These are phyloP conservation scores for Schoenoplectus triqueter DNA, from an alignment of 202 grass and related monocot genomes.

Conservation along the genomic window DNA sequence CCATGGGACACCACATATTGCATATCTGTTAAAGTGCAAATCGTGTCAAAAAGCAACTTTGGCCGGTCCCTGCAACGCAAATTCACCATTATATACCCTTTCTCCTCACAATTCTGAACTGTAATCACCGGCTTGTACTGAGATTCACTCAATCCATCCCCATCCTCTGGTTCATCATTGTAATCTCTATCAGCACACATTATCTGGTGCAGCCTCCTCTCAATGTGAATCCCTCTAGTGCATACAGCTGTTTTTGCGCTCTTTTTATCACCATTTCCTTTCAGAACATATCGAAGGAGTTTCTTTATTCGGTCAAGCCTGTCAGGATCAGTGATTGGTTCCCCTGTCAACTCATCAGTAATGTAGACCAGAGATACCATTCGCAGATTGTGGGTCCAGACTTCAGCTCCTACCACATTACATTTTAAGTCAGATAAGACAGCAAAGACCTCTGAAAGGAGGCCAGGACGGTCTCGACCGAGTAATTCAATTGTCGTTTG, in stretches of 20 bases:
- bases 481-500: slow-evolving; percentile 79
- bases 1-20: slow-evolving; percentile 96
- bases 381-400: slow-evolving; percentile 87
- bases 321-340: slow-evolving; percentile 54
- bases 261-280: slow-evolving; percentile 58
- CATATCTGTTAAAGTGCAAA: slow-evolving; percentile 96
- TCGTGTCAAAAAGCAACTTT: slow-evolving; percentile 91
- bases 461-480: slow-evolving; percentile 73
- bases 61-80: slow-evolving; percentile 70
- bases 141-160: neutral
- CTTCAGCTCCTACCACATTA: slow-evolving; percentile 84
- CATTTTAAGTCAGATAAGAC: slow-evolving; percentile 78
- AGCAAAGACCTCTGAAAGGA: slow-evolving; percentile 92
- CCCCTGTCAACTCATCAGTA: slow-evolving; percentile 60
- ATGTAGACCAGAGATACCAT: slow-evolving; percentile 85
- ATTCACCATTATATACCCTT: slow-evolving; percentile 85
- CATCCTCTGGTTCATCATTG: neutral
- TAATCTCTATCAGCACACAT: slow-evolving; percentile 62
- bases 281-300: slow-evolving; percentile 72
- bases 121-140: slow-evolving; percentile 37
- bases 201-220: slow-evolving; percentile 87
- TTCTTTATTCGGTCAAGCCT: slow-evolving; percentile 57
- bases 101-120: slow-evolving; percentile 77
- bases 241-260: slow-evolving; percentile 53
- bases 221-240: slow-evolving; percentile 44